Percentiles rank a stretch among this genome's conserved stretches.
Evolutionary conservation across 2,329 filamentous ascomycete species (phyloP).

Genomic region (Alternaria solani): DNA sequence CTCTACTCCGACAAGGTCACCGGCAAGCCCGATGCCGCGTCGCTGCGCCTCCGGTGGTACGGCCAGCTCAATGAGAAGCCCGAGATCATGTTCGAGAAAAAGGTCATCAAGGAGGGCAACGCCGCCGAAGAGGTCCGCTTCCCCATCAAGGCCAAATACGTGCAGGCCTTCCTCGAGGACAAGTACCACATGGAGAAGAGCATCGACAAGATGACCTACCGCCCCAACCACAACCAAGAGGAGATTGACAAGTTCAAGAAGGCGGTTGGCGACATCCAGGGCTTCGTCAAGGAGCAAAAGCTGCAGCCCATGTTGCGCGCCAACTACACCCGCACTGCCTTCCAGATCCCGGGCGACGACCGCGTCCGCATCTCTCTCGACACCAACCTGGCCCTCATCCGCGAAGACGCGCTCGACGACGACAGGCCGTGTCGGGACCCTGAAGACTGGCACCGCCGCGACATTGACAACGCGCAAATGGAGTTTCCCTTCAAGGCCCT

Average conservation of each 20-base stretch:
- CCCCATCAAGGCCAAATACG: constrained; percentile 91
- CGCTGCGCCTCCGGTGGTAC: constrained; percentile 89
- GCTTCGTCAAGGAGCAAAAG: constrained; percentile 77
- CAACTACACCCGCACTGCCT: constrained; percentile 93
- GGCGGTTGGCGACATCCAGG: constrained; percentile 78
- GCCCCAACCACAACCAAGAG: constrained; percentile 71
- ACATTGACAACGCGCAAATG: constrained; percentile 85
- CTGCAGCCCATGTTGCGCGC: constrained; percentile 87
- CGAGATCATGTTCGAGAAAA: constrained; percentile 88
- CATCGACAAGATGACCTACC: constrained; percentile 81
- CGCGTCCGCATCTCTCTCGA: constrained; percentile 92
- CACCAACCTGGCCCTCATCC: constrained; percentile 87
- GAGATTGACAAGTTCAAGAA: constrained; percentile 74
- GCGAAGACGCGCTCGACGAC: constrained; percentile 75
- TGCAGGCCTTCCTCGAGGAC: constrained; percentile 84
- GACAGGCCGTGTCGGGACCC: constrained; percentile 90
- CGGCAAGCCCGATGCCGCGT: constrained; percentile 76
- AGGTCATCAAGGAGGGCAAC: constrained; percentile 79
- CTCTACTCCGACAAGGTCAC: constrained; percentile 88
- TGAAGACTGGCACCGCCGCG: constrained; percentile 86
- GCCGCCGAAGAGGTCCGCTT: constrained; percentile 82
- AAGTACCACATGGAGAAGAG: constrained; percentile 93
- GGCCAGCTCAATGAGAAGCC: constrained; percentile 81
- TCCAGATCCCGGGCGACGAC: constrained; percentile 93
- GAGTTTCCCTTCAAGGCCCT: constrained; percentile 87